Base-by-base conservation (phyloP, 2,329 filamentous ascomycete genomes). In the Ophiocordyceps polyrhachis-furcata region DNA sequence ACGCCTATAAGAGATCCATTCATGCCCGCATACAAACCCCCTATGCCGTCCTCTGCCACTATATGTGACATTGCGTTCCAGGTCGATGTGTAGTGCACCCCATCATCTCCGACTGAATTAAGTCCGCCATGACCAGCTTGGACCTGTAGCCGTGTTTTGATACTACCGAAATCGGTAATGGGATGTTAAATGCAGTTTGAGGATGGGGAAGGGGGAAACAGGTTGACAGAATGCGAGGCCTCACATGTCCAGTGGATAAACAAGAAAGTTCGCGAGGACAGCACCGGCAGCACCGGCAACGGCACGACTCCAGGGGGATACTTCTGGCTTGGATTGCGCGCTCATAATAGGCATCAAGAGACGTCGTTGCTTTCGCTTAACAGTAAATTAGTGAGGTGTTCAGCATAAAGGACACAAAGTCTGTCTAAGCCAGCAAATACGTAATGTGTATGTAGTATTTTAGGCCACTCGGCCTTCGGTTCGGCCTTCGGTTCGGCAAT, bases 211-310 rank as follows among this genome's bases (percentile, higher is more conserved):
- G 41, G 5, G 48, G 44, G 28, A 29, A n/a, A 23, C 21, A 23
- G 21, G 21, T 23, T 23, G 21, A 4, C 21, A 6, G 21, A 23
- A 9, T 21, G 42, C 32, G 44, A 40, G 23, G 43, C 66, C 83
- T 69, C 70, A 94, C 88, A 98, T 88, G 64, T 98, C 91, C 48
- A 98, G 72, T 42, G 91, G 91, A 63, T 98, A 98, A 47, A 96
- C 89, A 50, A 95, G 67, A 41, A 88, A 83, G 69, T 98, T 98
- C 47, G 91, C 91, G 48, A 98, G 71, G 35, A 96, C 86, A 42
- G 91, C 91, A 49, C 91, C 91, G 19, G 85, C 84, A 44, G 91
- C 86, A 56, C 91, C 91, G 50, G 91, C 89, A 52, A 94, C 78
- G 45, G 91, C 91, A 58, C 81, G 81, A 45, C 88, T 89, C 89